These are phyloP conservation scores for Pleurotus tuber-regium DNA, from an alignment of 768 basidiomycete genomes.

Conservation along the genomic window DNA sequence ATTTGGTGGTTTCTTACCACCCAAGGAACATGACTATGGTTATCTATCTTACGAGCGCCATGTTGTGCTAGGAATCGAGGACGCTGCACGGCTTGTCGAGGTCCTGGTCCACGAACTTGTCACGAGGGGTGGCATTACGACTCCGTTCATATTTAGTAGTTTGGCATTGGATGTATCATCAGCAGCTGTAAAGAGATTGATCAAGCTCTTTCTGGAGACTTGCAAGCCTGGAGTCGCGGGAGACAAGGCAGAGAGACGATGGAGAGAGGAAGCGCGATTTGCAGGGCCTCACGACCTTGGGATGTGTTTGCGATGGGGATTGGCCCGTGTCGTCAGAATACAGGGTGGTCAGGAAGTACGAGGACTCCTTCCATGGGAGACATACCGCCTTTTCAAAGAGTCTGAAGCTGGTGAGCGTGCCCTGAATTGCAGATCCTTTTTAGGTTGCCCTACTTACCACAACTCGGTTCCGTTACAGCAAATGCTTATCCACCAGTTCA, in stretches of 20 bases:
- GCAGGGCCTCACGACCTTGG: slow-evolving; percentile 86
- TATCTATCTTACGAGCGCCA: slow-evolving; percentile 73
- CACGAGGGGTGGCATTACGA: slow-evolving; percentile 75
- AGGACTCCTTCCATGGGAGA: slow-evolving; percentile 83
- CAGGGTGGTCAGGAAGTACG: slow-evolving; percentile 70
- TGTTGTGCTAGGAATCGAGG: slow-evolving; percentile 73
- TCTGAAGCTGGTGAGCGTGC: slow-evolving; percentile 70
- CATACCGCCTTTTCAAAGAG: slow-evolving; percentile 78
- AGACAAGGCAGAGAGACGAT: slow-evolving; percentile 49
- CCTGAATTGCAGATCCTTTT: slow-evolving; percentile 11
- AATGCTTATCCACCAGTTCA: slow-evolving; percentile 68
- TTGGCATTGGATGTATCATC: slow-evolving; percentile 83
- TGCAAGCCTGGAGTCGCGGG: slow-evolving; percentile 36
- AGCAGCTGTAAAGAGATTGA: slow-evolving; percentile 70
- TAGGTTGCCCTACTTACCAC: slow-evolving; percentile 12
- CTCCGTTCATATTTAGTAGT: slow-evolving; percentile 89
- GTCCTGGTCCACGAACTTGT: slow-evolving; percentile 69
- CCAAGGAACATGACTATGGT: slow-evolving; percentile 55
- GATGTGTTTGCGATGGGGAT: slow-evolving; percentile 91
- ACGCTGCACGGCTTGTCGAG: slow-evolving; percentile 69
- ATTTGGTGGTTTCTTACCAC: slow-evolving; percentile 31
- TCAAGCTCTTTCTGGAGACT: slow-evolving; percentile 76
- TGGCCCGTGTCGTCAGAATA: slow-evolving; percentile 74
- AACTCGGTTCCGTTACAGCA: slow-evolving; percentile 32
- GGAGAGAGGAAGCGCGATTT: slow-evolving; percentile 81